Evolutionary conservation across 768 basidiomycete genomes (phyloP), one percentile per base, ranked within the genome.

Genomic region (Hypholoma sublateritium): DNA sequence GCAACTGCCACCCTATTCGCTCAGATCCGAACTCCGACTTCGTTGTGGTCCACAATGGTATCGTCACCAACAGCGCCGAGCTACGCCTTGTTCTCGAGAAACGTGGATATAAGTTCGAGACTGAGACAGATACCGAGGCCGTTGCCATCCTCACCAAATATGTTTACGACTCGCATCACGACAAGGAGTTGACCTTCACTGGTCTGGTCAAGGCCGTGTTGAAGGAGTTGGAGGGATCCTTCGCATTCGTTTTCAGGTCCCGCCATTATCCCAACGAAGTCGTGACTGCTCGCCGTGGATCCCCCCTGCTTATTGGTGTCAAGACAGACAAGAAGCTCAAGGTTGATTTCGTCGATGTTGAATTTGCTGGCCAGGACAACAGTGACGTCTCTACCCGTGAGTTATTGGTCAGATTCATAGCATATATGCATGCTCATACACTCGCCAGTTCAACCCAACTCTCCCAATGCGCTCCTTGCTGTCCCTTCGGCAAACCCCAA

Each of bases 311-410:
- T 56, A 86, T 99, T 67, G 97, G 97, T 77, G 96, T 99, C 69
- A 98, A 98, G 87, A 98, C 97, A 16, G 96, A 99, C 71, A 95
- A 97, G 83, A 98, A 98, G 75, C 84, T 99, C 67, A 99, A 99
- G 80, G 96, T 98, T 37, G 97, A 99, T 77, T 98, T 99, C 65
- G 96, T 99, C 46, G 97, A 98, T 74, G 97, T 99, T 55, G 95
- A 98, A 72, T 86, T 98, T 65, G 86, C 90, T 34, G 87, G 87
- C 39, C 83, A 89, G 43, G 89, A 91, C 60, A 77, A 64, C 65
- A 76, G 70, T 39, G 75, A 75, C 53, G 73, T 73, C 57, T 65
- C 71, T 46, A 77, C 80, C 59, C 67, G 78, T 80, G 62, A 69
- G 80, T 75, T 25, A 14, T 14, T 42, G 28, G 44, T 52, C 50